Conservation (phyloP, 2,329 filamentous ascomycete genomes). For the Tricladium varicosporioides region DNA sequence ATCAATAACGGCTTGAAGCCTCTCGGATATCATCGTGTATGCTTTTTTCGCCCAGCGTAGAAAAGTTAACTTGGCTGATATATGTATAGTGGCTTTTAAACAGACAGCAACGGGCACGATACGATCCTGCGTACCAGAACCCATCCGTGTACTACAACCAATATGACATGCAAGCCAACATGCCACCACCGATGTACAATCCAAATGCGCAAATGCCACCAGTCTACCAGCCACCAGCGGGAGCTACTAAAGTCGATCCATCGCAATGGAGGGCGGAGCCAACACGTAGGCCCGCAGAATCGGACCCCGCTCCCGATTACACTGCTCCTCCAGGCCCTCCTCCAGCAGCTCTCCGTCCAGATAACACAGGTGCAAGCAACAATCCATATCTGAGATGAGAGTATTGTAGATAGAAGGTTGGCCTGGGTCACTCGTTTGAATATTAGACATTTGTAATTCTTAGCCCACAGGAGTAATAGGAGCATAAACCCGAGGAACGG, state of each 20-base stretch:
- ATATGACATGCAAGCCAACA: slow-evolving; percentile 47
- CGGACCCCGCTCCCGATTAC: slow-evolving; percentile 36
- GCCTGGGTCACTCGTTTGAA: slow-evolving; percentile 4
- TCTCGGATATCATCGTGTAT: slow-evolving; percentile 67
- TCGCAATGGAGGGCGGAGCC: slow-evolving; percentile 41
- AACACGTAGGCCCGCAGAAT: slow-evolving; percentile 29
- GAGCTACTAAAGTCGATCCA: slow-evolving; percentile 53
- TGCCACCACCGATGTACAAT: slow-evolving; percentile 56
- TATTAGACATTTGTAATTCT: slow-evolving; percentile 21
- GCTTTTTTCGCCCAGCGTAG: slow-evolving; percentile 23
- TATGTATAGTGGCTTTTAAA: slow-evolving; percentile 31
- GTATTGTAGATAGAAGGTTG: slow-evolving; percentile 2
- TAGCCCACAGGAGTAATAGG: slow-evolving; percentile 17
- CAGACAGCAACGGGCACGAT: slow-evolving; percentile 28
- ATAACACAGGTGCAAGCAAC: slow-evolving; percentile 34
- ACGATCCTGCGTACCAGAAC: slow-evolving; percentile 46
- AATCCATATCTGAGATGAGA: slow-evolving; percentile 34
- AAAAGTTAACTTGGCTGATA: slow-evolving; percentile 16
- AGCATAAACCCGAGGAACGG: slow-evolving; percentile 13
- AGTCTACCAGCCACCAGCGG: slow-evolving; percentile 51
- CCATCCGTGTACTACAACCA: slow-evolving; percentile 40
- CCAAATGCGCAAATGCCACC: slow-evolving; percentile 51
- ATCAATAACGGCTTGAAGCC: slow-evolving; percentile 64
- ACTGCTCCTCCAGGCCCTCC: slow-evolving; percentile 50
- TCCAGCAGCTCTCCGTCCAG: slow-evolving; percentile 35